Percentiles rank a stretch among this genome's conserved stretches.
phyloP scores from a whole-genome alignment of 371 early-diverging fungal species.

The Lichtheimia ramosa region DNA sequence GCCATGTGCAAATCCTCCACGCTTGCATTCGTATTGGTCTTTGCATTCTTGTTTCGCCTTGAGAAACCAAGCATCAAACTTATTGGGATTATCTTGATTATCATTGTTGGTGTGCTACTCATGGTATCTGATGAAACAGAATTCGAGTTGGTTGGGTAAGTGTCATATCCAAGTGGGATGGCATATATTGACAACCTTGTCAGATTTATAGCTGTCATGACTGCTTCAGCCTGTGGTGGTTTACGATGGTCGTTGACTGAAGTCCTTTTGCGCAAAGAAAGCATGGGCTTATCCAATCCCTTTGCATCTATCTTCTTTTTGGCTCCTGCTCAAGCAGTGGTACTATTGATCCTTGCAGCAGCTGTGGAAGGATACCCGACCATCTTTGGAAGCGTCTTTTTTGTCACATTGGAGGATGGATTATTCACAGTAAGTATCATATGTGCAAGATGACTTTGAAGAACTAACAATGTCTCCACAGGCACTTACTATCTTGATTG shows the following conservation, averaged over 20 bases:
- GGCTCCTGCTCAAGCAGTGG: slow-evolving; percentile 72
- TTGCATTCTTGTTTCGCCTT: slow-evolving; percentile 84
- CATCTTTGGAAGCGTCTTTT: slow-evolving; percentile 54
- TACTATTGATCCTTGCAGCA: slow-evolving; percentile 63
- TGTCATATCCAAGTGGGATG: neutral
- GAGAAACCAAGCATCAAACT: slow-evolving; percentile 74
- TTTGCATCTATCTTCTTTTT: slow-evolving; percentile 76
- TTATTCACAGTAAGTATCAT: slow-evolving; percentile 36
- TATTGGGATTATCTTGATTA: slow-evolving; percentile 72
- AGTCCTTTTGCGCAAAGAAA: slow-evolving; percentile 74
- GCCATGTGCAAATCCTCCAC: slow-evolving; percentile 93
- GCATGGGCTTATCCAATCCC: slow-evolving; percentile 80
- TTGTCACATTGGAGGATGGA: slow-evolving; percentile 31
- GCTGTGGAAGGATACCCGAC: slow-evolving; percentile 64
- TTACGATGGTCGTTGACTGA: slow-evolving; percentile 89
- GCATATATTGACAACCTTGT: neutral
- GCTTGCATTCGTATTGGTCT: slow-evolving; percentile 85
- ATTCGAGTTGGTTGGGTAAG: slow-evolving; percentile 69
- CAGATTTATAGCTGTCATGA: slow-evolving; percentile 62
- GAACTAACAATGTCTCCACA: slow-evolving; percentile 5
- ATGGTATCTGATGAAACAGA: slow-evolving; percentile 85
- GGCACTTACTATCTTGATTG: slow-evolving; percentile 46
- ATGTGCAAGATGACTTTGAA: neutral
- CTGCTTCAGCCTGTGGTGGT: slow-evolving; percentile 84
- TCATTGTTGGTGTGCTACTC: slow-evolving; percentile 77